Conservation (phyloP, 176 grass and related monocot genomes). For the Bromus sterilis region DNA sequence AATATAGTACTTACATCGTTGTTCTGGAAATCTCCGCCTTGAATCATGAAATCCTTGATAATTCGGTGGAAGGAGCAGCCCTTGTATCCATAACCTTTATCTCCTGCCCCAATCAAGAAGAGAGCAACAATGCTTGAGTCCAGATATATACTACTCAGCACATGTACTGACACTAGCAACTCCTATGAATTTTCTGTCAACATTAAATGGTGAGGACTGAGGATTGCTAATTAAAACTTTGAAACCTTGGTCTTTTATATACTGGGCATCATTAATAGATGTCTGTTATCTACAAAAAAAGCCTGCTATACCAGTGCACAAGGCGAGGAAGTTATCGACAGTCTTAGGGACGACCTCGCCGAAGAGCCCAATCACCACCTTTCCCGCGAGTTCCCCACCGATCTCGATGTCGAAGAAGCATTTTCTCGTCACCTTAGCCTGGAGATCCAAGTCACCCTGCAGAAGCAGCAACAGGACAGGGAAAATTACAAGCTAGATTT, state of each 20-base stretch:
- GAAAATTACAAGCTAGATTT: too few relatives aligned
- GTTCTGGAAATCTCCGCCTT: conserved; percentile 62
- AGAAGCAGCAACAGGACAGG: not conserved
- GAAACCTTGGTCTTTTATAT: too few relatives aligned
- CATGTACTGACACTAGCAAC: not conserved
- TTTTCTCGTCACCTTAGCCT: conserved; percentile 44
- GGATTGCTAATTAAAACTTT: too few relatives aligned
- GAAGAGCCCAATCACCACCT: conserved; percentile 65
- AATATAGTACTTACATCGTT: conserved; percentile 29
- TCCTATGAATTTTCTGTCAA: not conserved
- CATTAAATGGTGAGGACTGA: not conserved
- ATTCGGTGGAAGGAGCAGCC: conserved; percentile 69
- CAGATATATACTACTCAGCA: not conserved
- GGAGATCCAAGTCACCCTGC: conserved; percentile 34
- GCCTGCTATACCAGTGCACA: conserved; percentile 50
- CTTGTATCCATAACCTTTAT: conserved; percentile 61
- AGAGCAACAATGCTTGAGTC: not conserved
- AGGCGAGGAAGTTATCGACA: conserved; percentile 46
- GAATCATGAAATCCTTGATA: conserved; percentile 86
- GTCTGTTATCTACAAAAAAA: too few relatives aligned
- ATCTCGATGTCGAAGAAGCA: conserved; percentile 60
- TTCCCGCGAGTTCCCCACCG: conserved; percentile 32
- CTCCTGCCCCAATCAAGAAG: conserved; percentile 22
- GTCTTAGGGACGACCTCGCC: conserved; percentile 54
- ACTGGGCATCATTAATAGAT: too few relatives aligned